phyloP scores from a whole-genome alignment of 2,329 filamentous ascomycete species.

The Cephalotrichum gorgonifer region DNA sequence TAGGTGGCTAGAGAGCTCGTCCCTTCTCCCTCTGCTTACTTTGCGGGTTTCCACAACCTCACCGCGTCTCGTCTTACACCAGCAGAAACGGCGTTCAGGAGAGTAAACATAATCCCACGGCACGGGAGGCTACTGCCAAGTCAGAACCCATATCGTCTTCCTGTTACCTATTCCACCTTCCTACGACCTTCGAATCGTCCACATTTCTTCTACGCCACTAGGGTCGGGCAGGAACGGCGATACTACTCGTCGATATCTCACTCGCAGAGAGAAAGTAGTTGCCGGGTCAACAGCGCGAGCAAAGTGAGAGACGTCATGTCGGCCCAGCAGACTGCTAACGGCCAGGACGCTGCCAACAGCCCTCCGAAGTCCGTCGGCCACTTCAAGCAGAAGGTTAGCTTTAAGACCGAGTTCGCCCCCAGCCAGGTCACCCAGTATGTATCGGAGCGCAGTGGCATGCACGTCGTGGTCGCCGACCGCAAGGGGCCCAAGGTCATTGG shows the following conservation, averaged over 20 bases:
- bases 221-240: neutral
- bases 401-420: slow-evolving; percentile 83
- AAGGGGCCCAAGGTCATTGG: slow-evolving; percentile 92
- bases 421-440: slow-evolving; percentile 90
- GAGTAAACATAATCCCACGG: neutral
- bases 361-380: slow-evolving; percentile 2
- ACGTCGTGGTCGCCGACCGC: slow-evolving; percentile 82
- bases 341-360: neutral
- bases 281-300: neutral
- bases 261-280: neutral
- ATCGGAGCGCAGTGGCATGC: slow-evolving; percentile 88
- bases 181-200: neutral
- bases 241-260: neutral
- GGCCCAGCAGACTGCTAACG: neutral
- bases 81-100: neutral
- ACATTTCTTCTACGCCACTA: neutral
- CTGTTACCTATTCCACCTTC: neutral
- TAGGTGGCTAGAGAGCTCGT: neutral
- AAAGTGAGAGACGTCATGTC: neutral
- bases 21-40: neutral
- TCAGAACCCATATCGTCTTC: neutral
- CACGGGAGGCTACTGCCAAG: neutral
- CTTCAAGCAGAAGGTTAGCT: slow-evolving; percentile 32
- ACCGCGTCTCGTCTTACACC: neutral
- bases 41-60: neutral